These are phyloP conservation scores for Gonapodya sp. DNA, from an alignment of 192 early-diverging fungal species.

Conservation along the genomic window DNA sequence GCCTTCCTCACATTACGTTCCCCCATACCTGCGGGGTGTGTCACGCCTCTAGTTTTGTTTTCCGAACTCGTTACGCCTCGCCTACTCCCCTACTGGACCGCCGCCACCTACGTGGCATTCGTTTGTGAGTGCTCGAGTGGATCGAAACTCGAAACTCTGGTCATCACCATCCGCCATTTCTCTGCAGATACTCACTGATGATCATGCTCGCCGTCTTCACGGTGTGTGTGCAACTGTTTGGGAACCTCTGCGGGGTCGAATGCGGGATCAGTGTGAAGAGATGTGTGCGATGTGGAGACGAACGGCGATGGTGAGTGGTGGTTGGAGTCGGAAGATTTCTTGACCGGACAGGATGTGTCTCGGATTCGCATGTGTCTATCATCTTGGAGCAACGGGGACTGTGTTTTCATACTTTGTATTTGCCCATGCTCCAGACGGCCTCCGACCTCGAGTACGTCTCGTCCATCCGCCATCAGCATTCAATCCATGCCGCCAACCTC, in stretches of 20 bases:
- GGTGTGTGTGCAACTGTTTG: neutral
- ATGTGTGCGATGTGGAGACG: neutral
- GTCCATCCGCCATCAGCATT: neutral
- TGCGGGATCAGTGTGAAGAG: neutral
- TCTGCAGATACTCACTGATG: neutral
- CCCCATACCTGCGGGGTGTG: too few relatives aligned
- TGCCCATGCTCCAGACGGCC: neutral
- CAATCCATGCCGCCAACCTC: neutral
- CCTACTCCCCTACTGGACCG: neutral
- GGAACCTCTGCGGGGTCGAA: neutral
- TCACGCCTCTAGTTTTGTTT: neutral
- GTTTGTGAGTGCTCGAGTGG: neutral
- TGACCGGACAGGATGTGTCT: too few relatives aligned
- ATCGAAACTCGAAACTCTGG: too few relatives aligned
- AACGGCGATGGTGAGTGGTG: neutral
- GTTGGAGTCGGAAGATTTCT: too few relatives aligned
- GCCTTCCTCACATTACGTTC: neutral
- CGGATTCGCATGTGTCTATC: too few relatives aligned
- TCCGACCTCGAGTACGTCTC: neutral
- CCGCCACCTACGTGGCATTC: neutral
- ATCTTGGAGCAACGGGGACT: too few relatives aligned
- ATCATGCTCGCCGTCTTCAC: neutral
- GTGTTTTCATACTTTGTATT: too few relatives aligned
- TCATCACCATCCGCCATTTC: neutral
- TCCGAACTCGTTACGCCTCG: neutral